phyloP scores from a whole-genome alignment of 78 protist species.

The Chrysochromulina parva region DNA sequence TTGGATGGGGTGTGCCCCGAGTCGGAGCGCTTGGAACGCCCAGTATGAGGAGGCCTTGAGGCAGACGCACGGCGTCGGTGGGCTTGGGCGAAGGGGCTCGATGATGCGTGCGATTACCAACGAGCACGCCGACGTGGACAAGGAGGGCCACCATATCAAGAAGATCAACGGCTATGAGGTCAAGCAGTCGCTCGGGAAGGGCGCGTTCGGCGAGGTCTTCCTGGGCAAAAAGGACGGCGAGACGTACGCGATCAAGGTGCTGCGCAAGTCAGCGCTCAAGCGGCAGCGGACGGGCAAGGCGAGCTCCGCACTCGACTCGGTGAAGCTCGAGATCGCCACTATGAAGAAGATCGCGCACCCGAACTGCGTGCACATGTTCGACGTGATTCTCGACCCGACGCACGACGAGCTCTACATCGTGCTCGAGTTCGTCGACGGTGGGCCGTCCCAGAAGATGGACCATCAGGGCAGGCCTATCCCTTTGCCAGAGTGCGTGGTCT shows the following conservation, averaged over 20 bases:
- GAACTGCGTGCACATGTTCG: neutral
- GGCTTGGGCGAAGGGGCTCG: too few species aligned
- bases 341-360: slow-evolving; percentile 7
- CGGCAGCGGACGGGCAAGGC: neutral
- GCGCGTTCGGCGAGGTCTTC: neutral
- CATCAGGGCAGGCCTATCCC: neutral
- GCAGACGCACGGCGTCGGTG: too few species aligned
- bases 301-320: neutral
- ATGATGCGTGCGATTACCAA: too few species aligned
- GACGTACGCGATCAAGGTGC: neutral
- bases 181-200: neutral
- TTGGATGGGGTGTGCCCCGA: too few species aligned
- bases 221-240: neutral
- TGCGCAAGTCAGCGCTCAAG: neutral
- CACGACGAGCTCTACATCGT: neutral
- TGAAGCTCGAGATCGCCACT: slow-evolving; percentile 29
- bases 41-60: too few species aligned
- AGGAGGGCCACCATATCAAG: neutral
- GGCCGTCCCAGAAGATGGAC: neutral
- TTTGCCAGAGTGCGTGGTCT: neutral
- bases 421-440: neutral
- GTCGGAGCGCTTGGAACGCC: too few species aligned
- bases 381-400: slow-evolving; percentile 37
- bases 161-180: neutral
- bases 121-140: too few species aligned